These are phyloP conservation scores for Ustulina deusta DNA, from an alignment of 2,329 filamentous ascomycete species.

Conservation along the genomic window DNA sequence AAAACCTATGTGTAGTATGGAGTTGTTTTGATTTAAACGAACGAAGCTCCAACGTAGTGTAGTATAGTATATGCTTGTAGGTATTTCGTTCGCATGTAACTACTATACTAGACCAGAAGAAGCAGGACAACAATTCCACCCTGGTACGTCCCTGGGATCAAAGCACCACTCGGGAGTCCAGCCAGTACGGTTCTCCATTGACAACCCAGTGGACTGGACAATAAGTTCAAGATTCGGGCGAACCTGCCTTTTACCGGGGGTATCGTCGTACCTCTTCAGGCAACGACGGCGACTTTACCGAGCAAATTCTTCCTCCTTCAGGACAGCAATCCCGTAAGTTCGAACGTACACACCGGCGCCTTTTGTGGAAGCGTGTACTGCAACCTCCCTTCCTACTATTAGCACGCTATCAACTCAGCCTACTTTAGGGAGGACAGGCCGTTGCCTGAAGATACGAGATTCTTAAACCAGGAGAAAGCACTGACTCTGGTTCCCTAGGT, in stretches of 20 bases:
- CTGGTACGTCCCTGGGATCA: not conserved
- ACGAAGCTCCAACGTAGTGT: not conserved
- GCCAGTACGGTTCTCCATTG: not conserved
- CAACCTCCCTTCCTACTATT: constrained; percentile 5
- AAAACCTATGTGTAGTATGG: not conserved
- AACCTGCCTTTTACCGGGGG: not conserved
- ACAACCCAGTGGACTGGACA: not conserved
- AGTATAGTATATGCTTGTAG: too few relatives aligned
- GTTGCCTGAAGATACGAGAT: not conserved
- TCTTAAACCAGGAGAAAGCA: constrained; percentile 4
- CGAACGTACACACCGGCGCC: not conserved
- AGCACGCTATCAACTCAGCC: not conserved
- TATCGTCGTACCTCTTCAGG: not conserved
- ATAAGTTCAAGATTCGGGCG: not conserved
- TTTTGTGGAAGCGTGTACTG: not conserved
- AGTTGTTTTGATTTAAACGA: not conserved
- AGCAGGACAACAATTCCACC: constrained; percentile 8
- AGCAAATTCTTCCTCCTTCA: not conserved
- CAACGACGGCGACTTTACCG: not conserved
- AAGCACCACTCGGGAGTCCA: not conserved
- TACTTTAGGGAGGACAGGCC: constrained; percentile 1
- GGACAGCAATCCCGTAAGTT: not conserved
- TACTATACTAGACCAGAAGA: not conserved
- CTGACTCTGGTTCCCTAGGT: not conserved
- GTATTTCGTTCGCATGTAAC: not conserved